A percentile compares a stretch with the other conserved stretches of the same genome.
These are phyloP conservation scores for Populus alba DNA, from an alignment of 345 rosid genomes.

Conservation along the genomic window DNA sequence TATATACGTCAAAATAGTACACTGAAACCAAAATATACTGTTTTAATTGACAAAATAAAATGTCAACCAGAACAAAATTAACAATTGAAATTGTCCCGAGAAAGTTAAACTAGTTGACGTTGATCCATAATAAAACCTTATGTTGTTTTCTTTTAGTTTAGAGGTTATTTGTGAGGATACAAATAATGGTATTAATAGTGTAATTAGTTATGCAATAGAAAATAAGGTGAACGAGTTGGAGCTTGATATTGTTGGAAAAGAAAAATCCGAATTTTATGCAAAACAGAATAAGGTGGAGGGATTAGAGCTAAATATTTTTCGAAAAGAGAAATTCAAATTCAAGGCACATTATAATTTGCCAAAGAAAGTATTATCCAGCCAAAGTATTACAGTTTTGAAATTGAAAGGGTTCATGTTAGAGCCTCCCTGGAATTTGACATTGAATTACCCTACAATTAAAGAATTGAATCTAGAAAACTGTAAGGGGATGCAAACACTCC, in stretches of 20 bases:
- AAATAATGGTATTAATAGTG: background rate
- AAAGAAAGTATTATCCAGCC: background rate
- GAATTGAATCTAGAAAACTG: background rate
- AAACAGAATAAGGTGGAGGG: background rate
- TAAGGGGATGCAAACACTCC: background rate
- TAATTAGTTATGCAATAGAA: background rate
- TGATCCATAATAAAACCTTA: too few relatives aligned
- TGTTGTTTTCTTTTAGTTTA: background rate
- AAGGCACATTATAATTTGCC: background rate
- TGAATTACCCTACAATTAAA: background rate
- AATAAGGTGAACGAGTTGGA: background rate
- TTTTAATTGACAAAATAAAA: too few relatives aligned
- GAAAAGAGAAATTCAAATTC: background rate
- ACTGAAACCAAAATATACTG: too few relatives aligned
- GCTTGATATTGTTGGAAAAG: background rate
- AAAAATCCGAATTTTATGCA: background rate
- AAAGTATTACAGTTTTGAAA: background rate
- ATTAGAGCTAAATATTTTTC: background rate
- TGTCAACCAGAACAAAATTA: too few relatives aligned
- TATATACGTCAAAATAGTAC: too few relatives aligned
- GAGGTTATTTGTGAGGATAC: background rate
- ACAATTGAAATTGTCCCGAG: too few relatives aligned
- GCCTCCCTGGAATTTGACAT: background rate
- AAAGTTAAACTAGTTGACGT: too few relatives aligned
- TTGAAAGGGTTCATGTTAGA: constrained; percentile 6